Conservation (phyloP, 1,139 yeast species). For the Chernovozyma sophiae-reginae region DNA sequence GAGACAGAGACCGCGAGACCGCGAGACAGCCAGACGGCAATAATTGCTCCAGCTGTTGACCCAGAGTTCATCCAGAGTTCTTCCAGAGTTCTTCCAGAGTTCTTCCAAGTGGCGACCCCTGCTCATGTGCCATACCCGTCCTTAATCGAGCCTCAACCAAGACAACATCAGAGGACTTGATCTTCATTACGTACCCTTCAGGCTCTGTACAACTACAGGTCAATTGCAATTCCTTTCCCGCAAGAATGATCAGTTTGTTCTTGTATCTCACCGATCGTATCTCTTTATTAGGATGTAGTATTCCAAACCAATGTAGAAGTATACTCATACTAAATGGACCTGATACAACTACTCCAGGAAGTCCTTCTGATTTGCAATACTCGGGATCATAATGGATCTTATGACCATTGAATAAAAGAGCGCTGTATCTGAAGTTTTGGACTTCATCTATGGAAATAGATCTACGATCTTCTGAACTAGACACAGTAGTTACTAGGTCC, state of each 20-base stretch:
- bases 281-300: conserved; percentile 11
- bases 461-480: not conserved
- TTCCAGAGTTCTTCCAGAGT: no score
- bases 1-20: no score
- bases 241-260: conserved; percentile 48
- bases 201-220: not conserved
- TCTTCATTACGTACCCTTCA: not conserved
- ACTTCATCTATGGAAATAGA: not conserved
- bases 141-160: not conserved
- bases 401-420: conserved; percentile 77
- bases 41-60: no score
- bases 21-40: no score
- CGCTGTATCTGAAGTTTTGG: conserved; percentile 53
- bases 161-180: not conserved
- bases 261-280: conserved; percentile 40
- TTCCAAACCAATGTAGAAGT: conserved; percentile 45
- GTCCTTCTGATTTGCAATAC: conserved; percentile 57
- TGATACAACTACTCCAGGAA: conserved; percentile 63
- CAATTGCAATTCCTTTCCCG: conserved; percentile 9
- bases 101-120: no score
- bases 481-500: not conserved
- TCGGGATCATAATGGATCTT: conserved; percentile 66
- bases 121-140: no score
- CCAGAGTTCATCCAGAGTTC: no score
- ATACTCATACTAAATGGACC: conserved; percentile 77